A percentile compares a stretch with the other conserved stretches of the same genome.
Evolutionary conservation across 179 eudicot genomes (phyloP).

Genomic region (Kewa caespitosa): DNA sequence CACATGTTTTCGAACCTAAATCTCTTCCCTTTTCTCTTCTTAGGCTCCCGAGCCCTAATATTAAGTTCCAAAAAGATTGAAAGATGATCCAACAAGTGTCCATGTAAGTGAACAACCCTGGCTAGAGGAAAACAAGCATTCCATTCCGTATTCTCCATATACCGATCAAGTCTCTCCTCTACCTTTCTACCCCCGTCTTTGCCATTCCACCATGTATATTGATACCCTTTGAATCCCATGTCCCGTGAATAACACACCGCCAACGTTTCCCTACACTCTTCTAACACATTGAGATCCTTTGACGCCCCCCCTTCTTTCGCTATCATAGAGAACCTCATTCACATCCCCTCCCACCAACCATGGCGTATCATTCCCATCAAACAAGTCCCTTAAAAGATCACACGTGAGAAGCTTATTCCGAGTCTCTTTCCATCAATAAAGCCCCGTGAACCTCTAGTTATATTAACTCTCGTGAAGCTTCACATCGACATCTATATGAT

Average conservation of each 20-base stretch:
- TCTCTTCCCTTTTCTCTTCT: background rate
- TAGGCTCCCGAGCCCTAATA: background rate
- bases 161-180: background rate
- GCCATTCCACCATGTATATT: background rate
- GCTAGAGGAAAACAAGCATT: background rate
- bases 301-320: background rate
- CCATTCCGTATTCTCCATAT: background rate
- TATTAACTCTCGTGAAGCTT: too few species aligned
- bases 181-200: background rate
- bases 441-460: background rate
- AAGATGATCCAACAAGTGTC: background rate
- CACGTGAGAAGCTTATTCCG: background rate
- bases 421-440: background rate
- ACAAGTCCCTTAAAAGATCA: background rate
- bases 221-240: background rate
- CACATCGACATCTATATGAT: background rate
- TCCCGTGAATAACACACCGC: background rate
- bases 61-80: background rate
- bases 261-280: background rate
- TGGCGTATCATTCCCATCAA: background rate
- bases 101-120: background rate
- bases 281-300: background rate
- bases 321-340: background rate
- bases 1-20: conserved; percentile 5
- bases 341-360: background rate